Base-by-base conservation (phyloP, 257 asterid genomes). In the Orobanche coerulescens region DNA sequence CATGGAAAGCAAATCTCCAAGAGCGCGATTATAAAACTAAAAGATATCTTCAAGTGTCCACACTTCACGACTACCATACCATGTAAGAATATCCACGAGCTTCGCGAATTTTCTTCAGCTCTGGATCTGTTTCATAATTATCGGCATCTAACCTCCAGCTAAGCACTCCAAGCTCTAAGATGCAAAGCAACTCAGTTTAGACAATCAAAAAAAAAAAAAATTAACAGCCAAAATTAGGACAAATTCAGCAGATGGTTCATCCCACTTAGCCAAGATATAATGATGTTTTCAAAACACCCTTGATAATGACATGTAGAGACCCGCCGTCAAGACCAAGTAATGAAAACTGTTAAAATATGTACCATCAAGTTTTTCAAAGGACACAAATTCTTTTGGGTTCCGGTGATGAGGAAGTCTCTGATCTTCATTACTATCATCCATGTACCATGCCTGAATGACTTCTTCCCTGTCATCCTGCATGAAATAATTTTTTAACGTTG, bases 81-180 rank as follows among this genome's bases (percentile, higher is more conserved):
- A 66, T 78, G 70, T 91, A 85, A 4, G 96, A 81, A 71, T 87
- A 87, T 55, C 95, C 96, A 71, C 96, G 86, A 25, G 69, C 87
- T 62, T 82, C 92, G 46, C 97, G 92, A 24, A 91, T 91, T 76
- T 87, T 82, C 80, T 82, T 83, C 81, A 87, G 72, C 69, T 83
- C 92, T 40, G 88, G 96, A 65, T 91, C 97, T 13, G 87, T 87
- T 78, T 87, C 97, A 64, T 85, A 83, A 65, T 79, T 87, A 71
- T 91, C 95, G 46, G 97, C 97, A 79, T 91, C 88, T 57, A 91
- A 69, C 67, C 70, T 82, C 97, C 97, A 91, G 91, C 96, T 91
- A 31, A 83, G 88, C 58, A 91, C 95, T 64, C 96, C 97, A 65
- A 91, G 86, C 78, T 85, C 97, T 91, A 71, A 39, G 58, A 80